Evolutionary conservation across 441 rosid genomes (phyloP), one percentile per base, ranked within the genome.

Genomic region (Viola pubescens): DNA sequence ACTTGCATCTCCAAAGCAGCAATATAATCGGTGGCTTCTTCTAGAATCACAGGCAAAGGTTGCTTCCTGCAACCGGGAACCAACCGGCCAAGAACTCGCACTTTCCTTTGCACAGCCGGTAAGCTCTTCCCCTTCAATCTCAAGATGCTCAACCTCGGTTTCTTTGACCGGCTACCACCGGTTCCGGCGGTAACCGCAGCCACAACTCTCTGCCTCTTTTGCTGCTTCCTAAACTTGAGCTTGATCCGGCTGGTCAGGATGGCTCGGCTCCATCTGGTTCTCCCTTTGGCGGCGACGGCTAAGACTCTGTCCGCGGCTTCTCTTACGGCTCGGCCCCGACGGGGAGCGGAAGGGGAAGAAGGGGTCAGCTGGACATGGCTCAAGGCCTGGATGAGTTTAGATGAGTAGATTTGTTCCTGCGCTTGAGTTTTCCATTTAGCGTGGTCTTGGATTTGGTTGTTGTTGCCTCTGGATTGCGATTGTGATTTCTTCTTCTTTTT

Each of bases 1-100:
- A 92, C 82, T 72, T 92, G 97, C 98, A 92, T 92, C 94, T 92
- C 94, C 67, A 89, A 75, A 4, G 98, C 98, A n/a, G 91, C 87
- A 46, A 92, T 92, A 58, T 92, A 92, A 80, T 92, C 98, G 0
- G 94, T 82, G 0, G 92, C 90, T 66, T 92, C 97, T 64, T 92
- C 97, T 39, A 92, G 82, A 58, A 92, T 82, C 53, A 92, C 87
- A 7, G 96, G 96, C 53, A 94, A 65, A 2, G 92, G 75, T 67
- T 92, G 85, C 70, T 89, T 92, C 64, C 87, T 80, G 86, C 98
- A 92, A 59, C 98, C 98, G 9, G 98, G 98, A 58, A 92, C 95
- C 69, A 92, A 63, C 69, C 92, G 83, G 60, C 98, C 88, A 37
- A 92, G 82, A 9, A 69, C 56, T 58, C 82, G 79, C 11, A 81